Percentiles rank a stretch among this genome's conserved stretches.
Conservation (phyloP, 2,329 filamentous ascomycete species). For the Canariomyces notabilis region DNA sequence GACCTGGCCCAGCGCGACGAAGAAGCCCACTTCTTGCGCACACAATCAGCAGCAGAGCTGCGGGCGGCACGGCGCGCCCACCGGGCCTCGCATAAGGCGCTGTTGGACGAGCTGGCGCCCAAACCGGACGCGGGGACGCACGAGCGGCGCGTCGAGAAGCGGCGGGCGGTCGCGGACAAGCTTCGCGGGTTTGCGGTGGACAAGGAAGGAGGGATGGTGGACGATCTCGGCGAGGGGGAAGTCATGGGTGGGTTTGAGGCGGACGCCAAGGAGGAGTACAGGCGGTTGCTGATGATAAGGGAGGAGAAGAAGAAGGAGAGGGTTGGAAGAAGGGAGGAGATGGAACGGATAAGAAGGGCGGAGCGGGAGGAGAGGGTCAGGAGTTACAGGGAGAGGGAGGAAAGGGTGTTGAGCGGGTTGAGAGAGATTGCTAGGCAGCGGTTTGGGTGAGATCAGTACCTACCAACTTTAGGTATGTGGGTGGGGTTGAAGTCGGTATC, state of each 20-base stretch:
- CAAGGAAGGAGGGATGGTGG: slow-evolving; percentile 45
- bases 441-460: slow-evolving; percentile 62
- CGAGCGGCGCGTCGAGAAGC: slow-evolving; percentile 85
- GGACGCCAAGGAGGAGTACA: slow-evolving; percentile 61
- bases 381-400: slow-evolving; percentile 70
- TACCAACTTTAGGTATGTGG: too few relatives aligned
- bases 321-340: slow-evolving; percentile 77
- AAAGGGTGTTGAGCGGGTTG: slow-evolving; percentile 77
- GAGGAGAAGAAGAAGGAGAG: slow-evolving; percentile 77
- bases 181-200: slow-evolving; percentile 70
- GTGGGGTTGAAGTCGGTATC: too few relatives aligned
- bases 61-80: slow-evolving; percentile 60
- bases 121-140: slow-evolving; percentile 77
- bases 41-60: slow-evolving; percentile 45
- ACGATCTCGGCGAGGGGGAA: slow-evolving; percentile 66
- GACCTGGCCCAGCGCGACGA: slow-evolving; percentile 64
- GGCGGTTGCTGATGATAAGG: slow-evolving; percentile 58
- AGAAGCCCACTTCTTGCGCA: slow-evolving; percentile 44
- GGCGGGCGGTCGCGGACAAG: slow-evolving; percentile 63
- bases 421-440: slow-evolving; percentile 72
- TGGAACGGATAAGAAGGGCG: slow-evolving; percentile 65
- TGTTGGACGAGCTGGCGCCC: slow-evolving; percentile 74
- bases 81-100: slow-evolving; percentile 61
- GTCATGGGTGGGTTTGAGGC: slow-evolving; percentile 67
- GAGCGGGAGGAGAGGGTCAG: slow-evolving; percentile 74